These are phyloP conservation scores for Apiotrichum montevideense DNA, from an alignment of 1,284 basidiomycete species.

Conservation along the genomic window DNA sequence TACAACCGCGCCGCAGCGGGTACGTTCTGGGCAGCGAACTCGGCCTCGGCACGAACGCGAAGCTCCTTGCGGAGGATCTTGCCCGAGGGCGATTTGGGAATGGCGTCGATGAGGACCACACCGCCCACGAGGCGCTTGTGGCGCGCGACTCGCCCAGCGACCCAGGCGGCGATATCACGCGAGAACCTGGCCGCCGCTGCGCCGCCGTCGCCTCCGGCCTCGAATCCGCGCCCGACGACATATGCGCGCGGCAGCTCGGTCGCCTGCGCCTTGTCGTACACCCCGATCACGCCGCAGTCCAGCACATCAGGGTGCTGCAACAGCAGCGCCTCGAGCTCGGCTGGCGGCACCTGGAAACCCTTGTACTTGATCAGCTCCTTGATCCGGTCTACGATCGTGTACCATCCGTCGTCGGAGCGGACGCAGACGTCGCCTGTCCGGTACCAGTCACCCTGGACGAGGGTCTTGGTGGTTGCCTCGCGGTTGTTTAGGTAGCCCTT, in stretches of 20 bases:
- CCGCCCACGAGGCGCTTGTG: slow-evolving; percentile 51
- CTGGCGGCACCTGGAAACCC: slow-evolving; percentile 63
- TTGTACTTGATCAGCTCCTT: slow-evolving; percentile 80
- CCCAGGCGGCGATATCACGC: slow-evolving; percentile 57
- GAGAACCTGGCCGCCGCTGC: slow-evolving; percentile 45
- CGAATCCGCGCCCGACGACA: slow-evolving; percentile 3
- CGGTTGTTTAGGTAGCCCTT: slow-evolving; percentile 63
- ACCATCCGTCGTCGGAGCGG: slow-evolving; percentile 57
- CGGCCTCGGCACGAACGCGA: slow-evolving; percentile 26
- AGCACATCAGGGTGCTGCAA: slow-evolving; percentile 63
- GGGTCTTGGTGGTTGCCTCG: slow-evolving; percentile 58
- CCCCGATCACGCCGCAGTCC: slow-evolving; percentile 65
- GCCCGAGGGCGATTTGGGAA: slow-evolving; percentile 48
- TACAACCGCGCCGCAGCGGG: background rate
- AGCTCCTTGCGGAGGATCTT: slow-evolving; percentile 44
- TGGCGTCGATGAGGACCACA: slow-evolving; percentile 46
- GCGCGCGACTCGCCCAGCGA: slow-evolving; percentile 52
- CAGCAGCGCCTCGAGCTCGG: slow-evolving; percentile 69
- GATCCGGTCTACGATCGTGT: slow-evolving; percentile 49
- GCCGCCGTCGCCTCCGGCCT: background rate
- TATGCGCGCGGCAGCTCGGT: slow-evolving; percentile 63
- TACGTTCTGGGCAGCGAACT: slow-evolving; percentile 7
- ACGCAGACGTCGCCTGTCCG: slow-evolving; percentile 73
- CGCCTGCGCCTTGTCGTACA: slow-evolving; percentile 57
- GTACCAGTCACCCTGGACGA: slow-evolving; percentile 59